Evolutionary conservation across 1,284 basidiomycete species (phyloP), one percentile per base, ranked within the genome.

Genomic region (Ceraceosorus guamensis): DNA sequence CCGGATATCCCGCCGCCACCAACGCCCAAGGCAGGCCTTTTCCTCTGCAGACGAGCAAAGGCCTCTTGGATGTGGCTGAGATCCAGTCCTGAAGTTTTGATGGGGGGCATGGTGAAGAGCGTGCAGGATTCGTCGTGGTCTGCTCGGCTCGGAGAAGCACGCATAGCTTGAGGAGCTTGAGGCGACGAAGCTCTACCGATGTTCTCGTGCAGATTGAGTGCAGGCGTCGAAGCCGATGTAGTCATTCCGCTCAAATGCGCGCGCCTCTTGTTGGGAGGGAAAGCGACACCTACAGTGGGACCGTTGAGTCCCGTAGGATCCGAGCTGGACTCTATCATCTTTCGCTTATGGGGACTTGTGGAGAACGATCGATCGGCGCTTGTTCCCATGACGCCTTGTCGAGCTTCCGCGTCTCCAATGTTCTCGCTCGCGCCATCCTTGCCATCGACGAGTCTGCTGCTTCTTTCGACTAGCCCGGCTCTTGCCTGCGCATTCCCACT

Each of bases 1-100:
- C 70, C 70, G 33, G 65, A 61, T 2, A 63, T 62, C 2, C 68
- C 61, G 33, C 65, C 37, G 5, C 60, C 39, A 10, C 66, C 65
- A 14, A 60, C 55, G 16, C 60, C 48, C 30, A 73, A 56, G 1
- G 68, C 57, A 5, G 62, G 55, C 14, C 60, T 53, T 33, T 58
- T 54, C 4, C 68, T 57, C 54, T 75, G 71, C 30, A 73, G 57
- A 33, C 67, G 53, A 1, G 71, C 60, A 46, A 75, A 75, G 0
- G 73, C 71, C 52, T 73, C 73, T 41, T 66, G 70, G 48, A 75
- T 66, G 53, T 75, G 72, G 24, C 63, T 61, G 6, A 66, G 58
- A 24, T 37, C 35, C n/a, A 57, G 56, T 18, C 16, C 32, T 18
- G n/a, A 52, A 8, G 53, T n/a, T 44, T 52, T 55, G 0, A 53